These are phyloP conservation scores for Rhytidhysteron rufulum DNA, from an alignment of 2,329 filamentous ascomycete species.

Conservation along the genomic window DNA sequence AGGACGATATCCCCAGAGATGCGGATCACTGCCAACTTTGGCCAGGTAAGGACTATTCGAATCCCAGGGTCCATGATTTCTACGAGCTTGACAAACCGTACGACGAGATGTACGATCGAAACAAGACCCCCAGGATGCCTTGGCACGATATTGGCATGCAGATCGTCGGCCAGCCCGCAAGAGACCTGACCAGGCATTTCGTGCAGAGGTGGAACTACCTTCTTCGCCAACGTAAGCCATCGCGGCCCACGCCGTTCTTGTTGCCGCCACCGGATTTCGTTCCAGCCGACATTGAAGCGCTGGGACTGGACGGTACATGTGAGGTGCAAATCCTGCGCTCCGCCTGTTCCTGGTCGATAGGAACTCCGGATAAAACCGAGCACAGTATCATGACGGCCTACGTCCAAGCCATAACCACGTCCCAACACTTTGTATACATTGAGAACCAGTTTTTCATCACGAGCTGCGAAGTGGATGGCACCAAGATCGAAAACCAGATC, in stretches of 20 bases:
- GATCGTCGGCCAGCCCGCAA: constrained; percentile 89
- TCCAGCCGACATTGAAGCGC: constrained; percentile 74
- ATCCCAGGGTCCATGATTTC: constrained; percentile 92
- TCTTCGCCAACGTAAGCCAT: constrained; percentile 85
- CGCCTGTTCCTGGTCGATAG: constrained; percentile 85
- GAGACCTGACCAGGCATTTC: constrained; percentile 92
- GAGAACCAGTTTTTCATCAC: constrained; percentile 99
- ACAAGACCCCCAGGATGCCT: constrained; percentile 86
- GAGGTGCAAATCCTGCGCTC: constrained; percentile 95
- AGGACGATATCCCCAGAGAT: constrained; percentile 69
- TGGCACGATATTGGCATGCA: constrained; percentile 99
- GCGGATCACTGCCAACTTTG: constrained; percentile 93
- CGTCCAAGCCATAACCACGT: constrained; percentile 88
- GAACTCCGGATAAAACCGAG: constrained; percentile 77
- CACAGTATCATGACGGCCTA: constrained; percentile 96
- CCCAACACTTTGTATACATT: constrained; percentile 96
- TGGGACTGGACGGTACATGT: constrained; percentile 89
- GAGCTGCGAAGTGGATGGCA: constrained; percentile 81
- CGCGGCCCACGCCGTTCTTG: constrained; percentile 86
- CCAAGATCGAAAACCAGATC: constrained; percentile 86
- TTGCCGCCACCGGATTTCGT: constrained; percentile 92
- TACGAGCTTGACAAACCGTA: constrained; percentile 90
- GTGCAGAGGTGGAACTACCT: constrained; percentile 98
- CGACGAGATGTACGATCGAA: constrained; percentile 97
- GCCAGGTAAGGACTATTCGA: constrained; percentile 98